Evolutionary conservation across 2,329 filamentous ascomycete genomes (phyloP).

Genomic region (Monosporascus sp.): DNA sequence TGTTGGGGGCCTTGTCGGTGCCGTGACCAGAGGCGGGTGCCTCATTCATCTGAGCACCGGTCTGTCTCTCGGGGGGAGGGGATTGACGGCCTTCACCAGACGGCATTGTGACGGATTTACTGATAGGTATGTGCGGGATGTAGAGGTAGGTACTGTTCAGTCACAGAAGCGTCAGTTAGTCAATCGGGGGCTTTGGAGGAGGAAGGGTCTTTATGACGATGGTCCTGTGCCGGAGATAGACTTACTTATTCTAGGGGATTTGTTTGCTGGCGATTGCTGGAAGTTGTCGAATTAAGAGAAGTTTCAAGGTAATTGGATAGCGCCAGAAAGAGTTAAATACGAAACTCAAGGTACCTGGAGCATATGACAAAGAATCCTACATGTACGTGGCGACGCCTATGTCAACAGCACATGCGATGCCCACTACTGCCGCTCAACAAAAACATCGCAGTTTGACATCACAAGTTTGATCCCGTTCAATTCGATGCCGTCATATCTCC

Average conservation of each 20-base stretch:
- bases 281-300: not conserved
- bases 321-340: slow-evolving; percentile 9
- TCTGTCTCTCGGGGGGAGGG: slow-evolving; percentile 65
- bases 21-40: slow-evolving; percentile 53
- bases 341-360: not conserved
- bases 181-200: not conserved
- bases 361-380: not conserved
- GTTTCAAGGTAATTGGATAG: not conserved
- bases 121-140: slow-evolving; percentile 6
- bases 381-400: not conserved
- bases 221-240: not conserved
- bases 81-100: slow-evolving; percentile 65
- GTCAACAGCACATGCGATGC: not conserved
- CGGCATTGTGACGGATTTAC: slow-evolving; percentile 53
- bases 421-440: not conserved
- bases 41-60: slow-evolving; percentile 57
- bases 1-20: slow-evolving; percentile 46
- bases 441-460: not conserved
- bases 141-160: not conserved
- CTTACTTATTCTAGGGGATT: not conserved
- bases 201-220: not conserved
- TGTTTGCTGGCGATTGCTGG: slow-evolving; percentile 1
- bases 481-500: not conserved
- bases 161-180: no score
- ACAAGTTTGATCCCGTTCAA: not conserved